phyloP scores from a whole-genome alignment of 202 grass and related monocot genomes.

The Brachypodium distachyon region DNA sequence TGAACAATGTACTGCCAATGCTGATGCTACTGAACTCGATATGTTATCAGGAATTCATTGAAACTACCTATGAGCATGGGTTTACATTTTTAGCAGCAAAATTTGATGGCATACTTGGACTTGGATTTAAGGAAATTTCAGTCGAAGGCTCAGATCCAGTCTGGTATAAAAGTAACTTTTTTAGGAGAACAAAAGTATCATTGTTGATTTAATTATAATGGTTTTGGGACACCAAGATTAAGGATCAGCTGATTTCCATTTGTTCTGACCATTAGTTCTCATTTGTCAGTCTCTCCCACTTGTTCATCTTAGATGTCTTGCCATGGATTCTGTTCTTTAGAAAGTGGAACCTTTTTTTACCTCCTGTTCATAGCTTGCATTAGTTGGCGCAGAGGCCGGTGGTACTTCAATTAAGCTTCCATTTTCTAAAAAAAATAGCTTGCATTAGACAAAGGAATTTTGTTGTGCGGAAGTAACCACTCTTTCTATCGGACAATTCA shows the following conservation, averaged over 20 bases:
- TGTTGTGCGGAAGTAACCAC: not conserved
- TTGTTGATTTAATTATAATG: not conserved
- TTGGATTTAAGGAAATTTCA: slow-evolving; percentile 93
- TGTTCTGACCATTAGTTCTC: not conserved
- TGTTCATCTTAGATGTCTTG: not conserved
- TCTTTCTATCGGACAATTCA: not conserved
- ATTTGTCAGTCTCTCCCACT: not conserved
- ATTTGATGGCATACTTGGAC: slow-evolving; percentile 95
- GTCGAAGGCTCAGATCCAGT: slow-evolving; percentile 62
- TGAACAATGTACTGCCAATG: not conserved
- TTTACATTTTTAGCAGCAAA: slow-evolving; percentile 64
- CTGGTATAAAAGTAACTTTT: slow-evolving; percentile 76
- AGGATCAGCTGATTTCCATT: not conserved
- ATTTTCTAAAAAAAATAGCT: no score
- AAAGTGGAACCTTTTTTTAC: no score
- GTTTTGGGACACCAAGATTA: not conserved
- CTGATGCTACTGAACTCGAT: slow-evolving; percentile 25
- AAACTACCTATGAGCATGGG: slow-evolving; percentile 68
- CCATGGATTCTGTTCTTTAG: not conserved
- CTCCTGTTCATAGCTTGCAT: no score
- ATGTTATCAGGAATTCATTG: slow-evolving; percentile 79
- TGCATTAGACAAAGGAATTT: not conserved
- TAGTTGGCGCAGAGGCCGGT: no score
- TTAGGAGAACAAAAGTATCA: no score
- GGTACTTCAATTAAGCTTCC: no score